phyloP scores from a whole-genome alignment of 2,329 filamentous ascomycete species.

The Pseudopithomyces maydicus region DNA sequence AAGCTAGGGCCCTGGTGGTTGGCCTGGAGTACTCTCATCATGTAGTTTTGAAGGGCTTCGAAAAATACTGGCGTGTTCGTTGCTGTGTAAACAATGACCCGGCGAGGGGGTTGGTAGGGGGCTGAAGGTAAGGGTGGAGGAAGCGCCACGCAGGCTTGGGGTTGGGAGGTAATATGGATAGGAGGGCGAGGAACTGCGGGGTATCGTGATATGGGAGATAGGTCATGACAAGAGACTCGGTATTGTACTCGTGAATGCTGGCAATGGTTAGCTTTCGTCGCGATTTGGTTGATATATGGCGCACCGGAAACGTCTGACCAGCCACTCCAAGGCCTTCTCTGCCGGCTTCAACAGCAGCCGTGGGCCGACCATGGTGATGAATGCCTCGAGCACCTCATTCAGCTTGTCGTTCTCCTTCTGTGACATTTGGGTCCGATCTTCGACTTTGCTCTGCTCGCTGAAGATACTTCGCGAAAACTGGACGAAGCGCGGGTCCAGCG shows the following conservation, averaged over 20 bases:
- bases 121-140: slow-evolving; percentile 82
- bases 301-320: slow-evolving; percentile 86
- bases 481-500: slow-evolving; percentile 78
- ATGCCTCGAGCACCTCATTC: slow-evolving; percentile 77
- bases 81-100: slow-evolving; percentile 82
- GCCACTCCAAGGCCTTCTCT: slow-evolving; percentile 92
- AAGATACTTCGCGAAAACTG: slow-evolving; percentile 81
- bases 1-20: slow-evolving; percentile 77
- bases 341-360: slow-evolving; percentile 83
- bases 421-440: slow-evolving; percentile 87
- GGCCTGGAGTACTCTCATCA: slow-evolving; percentile 72
- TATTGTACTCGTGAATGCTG: slow-evolving; percentile 92
- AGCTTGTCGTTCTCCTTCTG: slow-evolving; percentile 80
- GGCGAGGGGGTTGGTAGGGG: slow-evolving; percentile 77
- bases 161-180: slow-evolving; percentile 81
- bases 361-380: slow-evolving; percentile 78
- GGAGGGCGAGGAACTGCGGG: slow-evolving; percentile 80
- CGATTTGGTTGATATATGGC: slow-evolving; percentile 28
- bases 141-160: slow-evolving; percentile 81
- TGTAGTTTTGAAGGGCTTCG: slow-evolving; percentile 75
- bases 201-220: slow-evolving; percentile 93
- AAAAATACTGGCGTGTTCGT: slow-evolving; percentile 79
- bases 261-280: slow-evolving; percentile 8
- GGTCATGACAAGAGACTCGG: slow-evolving; percentile 74
- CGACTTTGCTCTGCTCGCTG: slow-evolving; percentile 87